Base-by-base conservation (phyloP, 179 eudicot genomes). In the Carnegiea gigantea region DNA sequence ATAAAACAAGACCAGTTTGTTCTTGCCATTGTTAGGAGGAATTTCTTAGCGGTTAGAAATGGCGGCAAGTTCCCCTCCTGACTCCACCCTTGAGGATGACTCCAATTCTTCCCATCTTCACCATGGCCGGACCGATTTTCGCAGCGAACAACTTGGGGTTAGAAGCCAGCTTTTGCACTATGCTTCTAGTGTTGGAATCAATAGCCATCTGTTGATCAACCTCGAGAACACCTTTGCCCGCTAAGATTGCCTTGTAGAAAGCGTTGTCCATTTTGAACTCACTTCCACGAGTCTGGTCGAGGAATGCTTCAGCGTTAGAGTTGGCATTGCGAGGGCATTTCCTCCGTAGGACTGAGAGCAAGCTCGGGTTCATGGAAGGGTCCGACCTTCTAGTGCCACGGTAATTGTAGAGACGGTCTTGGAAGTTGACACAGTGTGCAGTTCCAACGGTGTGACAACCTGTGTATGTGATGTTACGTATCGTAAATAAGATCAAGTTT, bases 381-480 rank as follows among this genome's bases (percentile, higher is more conserved):
- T 85, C 85, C 4, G 60, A 18, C 21, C 5, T 43, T 24, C 30
- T 23, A 0, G 77, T 78, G 9, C 60, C n/a, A 5, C 77, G 65
- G 79, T 59, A 82, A 13, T 77, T 73, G 11, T 11, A 36, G 13
- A 78, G 76, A 54, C 87, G 80, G 30, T 82, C 40, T 15, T 64
- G 15, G 48, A 85, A 85, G 13, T 15, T 23, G 5, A 14, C 7
- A 65, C 87, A 85, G n/a, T 82, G 87, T 6, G 85, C 85, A n/a
- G 20, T 13, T 7, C 87, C 84, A 30, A 82, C 71, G 0, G 87
- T 78, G 70, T 85, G 87, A 18, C 82, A 78, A 20, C 87, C 84
- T 23, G 30, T 68, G 1, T 17, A 17, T 36, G 14, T 11, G 0
- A 12, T 51, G 20, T 51, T 36, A 36, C 14, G 13, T 36, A 33